Conservation (phyloP, 805 yeast species). For the Saccharomycopsis malanga region DNA sequence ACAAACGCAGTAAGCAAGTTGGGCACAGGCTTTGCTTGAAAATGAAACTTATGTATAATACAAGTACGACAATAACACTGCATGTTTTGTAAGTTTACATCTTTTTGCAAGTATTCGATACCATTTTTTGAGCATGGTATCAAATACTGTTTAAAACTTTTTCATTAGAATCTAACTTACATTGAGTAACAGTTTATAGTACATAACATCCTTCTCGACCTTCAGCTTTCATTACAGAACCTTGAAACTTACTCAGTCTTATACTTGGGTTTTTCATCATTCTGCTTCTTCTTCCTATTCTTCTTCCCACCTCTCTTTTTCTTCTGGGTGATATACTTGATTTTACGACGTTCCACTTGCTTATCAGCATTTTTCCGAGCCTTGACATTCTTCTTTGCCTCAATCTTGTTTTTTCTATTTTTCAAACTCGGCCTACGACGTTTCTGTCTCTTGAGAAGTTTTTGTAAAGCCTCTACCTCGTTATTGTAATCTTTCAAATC, state of each 20-base stretch:
- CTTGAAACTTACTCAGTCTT: slow-evolving; percentile 19
- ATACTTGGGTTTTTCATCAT: slow-evolving; percentile 8
- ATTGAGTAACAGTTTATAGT: no score
- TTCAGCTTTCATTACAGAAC: no score
- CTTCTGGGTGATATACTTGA: slow-evolving; percentile 14
- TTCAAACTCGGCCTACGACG: slow-evolving; percentile 18
- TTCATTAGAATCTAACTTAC: no score
- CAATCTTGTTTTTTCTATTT: slow-evolving; percentile 9
- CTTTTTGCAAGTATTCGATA: no score
- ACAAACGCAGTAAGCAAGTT: slow-evolving; percentile 14
- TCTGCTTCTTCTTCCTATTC: slow-evolving; percentile 15
- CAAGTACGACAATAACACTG: background rate
- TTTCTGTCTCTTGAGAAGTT: slow-evolving; percentile 2
- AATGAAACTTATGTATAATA: background rate
- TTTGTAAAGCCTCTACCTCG: background rate
- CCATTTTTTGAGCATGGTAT: no score
- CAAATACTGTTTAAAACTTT: no score
- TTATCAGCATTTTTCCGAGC: slow-evolving; percentile 4
- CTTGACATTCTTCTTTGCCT: slow-evolving; percentile 9
- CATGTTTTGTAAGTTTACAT: no score
- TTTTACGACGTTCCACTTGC: background rate
- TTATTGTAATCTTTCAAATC: slow-evolving; percentile 13
- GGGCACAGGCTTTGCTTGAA: no score
- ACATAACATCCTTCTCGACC: no score
- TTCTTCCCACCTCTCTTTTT: slow-evolving; percentile 22